Evolutionary conservation across 768 basidiomycete genomes (phyloP).

Genomic region (Clavaria fumosa): DNA sequence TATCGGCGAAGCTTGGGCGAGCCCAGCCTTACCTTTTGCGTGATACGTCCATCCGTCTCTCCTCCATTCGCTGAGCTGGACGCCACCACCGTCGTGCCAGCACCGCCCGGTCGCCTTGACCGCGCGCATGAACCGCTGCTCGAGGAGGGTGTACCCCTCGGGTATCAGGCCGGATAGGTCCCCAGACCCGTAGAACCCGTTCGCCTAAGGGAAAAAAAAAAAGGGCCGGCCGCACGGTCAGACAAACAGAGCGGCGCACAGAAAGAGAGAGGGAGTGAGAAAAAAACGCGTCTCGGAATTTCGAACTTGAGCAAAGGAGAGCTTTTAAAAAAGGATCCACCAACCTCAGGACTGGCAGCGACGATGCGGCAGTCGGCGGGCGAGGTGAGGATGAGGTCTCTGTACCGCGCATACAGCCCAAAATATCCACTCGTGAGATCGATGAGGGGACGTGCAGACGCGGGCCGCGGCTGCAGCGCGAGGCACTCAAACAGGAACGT

Average conservation of each 20-base stretch:
- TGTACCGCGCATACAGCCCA: conserved; percentile 69
- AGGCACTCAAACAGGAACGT: conserved; percentile 40
- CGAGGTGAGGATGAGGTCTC: conserved; percentile 42
- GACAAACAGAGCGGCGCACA: no score
- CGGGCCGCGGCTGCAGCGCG: conserved; percentile 7
- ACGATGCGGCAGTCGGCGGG: conserved; percentile 55
- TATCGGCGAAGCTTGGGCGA: background rate
- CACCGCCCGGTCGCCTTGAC: conserved; percentile 32
- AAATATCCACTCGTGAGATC: conserved; percentile 97
- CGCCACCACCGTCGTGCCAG: conserved; percentile 29
- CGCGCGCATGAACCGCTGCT: conserved; percentile 67
- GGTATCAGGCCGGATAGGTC: conserved; percentile 91
- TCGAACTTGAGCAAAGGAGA: conserved; percentile 5
- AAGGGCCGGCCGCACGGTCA: no score
- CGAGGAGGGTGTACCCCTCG: conserved; percentile 83
- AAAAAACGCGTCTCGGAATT: no score
- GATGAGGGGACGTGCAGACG: conserved; percentile 27
- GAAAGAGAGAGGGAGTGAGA: no score
- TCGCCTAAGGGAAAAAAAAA: no score
- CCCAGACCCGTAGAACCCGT: conserved; percentile 83
- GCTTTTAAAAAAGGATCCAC: conserved; percentile 8
- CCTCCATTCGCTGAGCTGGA: conserved; percentile 80
- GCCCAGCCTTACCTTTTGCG: conserved; percentile 60
- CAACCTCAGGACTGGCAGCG: conserved; percentile 74
- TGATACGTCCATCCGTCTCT: conserved; percentile 93